phyloP scores from a whole-genome alignment of 371 early-diverging fungal species.

The Lichtheimia corymbifera region DNA sequence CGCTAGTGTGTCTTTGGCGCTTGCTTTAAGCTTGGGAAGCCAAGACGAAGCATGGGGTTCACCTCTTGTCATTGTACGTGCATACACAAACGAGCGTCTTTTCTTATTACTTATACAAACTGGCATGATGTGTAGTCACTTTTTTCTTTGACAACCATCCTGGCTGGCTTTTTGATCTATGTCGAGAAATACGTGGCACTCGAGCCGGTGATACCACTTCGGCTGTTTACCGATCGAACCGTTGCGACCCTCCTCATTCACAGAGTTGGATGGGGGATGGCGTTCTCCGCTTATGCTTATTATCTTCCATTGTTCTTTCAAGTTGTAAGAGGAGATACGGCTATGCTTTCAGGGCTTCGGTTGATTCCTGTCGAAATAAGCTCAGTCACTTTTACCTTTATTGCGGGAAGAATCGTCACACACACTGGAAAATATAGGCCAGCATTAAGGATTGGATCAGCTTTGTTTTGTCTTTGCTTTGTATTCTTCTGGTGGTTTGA shows the following conservation, averaged over 20 bases:
- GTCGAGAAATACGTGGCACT: neutral
- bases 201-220: neutral
- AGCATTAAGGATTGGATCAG: conserved; percentile 42
- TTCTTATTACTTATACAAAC: neutral
- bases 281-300: conserved; percentile 55
- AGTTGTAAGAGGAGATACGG: conserved; percentile 57
- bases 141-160: neutral
- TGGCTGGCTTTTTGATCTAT: neutral
- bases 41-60: neutral
- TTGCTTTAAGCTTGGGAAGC: conserved; percentile 1
- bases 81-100: neutral
- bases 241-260: conserved; percentile 42
- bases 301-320: conserved; percentile 79
- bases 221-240: conserved; percentile 21
- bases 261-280: conserved; percentile 55
- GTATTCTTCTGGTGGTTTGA: conserved; percentile 31
- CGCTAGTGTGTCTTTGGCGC: neutral
- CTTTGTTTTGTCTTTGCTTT: conserved; percentile 30
- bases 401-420: conserved; percentile 39
- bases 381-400: conserved; percentile 30
- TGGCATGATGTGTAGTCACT: neutral
- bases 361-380: conserved; percentile 52
- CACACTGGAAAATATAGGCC: conserved; percentile 47
- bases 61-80: neutral
- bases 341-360: conserved; percentile 53